phyloP scores from a whole-genome alignment of 83 land plant species.

The Picea mariana region DNA sequence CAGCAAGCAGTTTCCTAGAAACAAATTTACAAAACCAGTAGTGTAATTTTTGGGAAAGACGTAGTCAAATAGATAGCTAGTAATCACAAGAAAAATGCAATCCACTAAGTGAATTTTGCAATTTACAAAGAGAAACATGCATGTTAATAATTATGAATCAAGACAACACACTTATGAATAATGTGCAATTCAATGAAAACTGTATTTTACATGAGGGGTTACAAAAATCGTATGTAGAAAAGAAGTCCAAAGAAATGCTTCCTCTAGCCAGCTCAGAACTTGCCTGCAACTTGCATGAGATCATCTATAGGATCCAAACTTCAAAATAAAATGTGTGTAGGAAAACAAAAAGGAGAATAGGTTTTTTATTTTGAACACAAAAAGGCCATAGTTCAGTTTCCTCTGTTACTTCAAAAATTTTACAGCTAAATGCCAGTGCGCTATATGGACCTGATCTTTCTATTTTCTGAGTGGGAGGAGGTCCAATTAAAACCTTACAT shows the following conservation, averaged over 20 bases:
- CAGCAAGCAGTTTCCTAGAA: not conserved
- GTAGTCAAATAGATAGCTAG: not conserved
- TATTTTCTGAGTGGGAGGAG: not conserved
- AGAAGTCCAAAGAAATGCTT: not conserved
- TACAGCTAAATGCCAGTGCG: too few species aligned
- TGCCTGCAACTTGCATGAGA: not conserved
- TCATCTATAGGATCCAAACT: not conserved
- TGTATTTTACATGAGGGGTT: not conserved
- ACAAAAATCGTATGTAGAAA: not conserved
- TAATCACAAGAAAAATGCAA: slow-evolving; percentile 5
- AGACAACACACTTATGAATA: not conserved
- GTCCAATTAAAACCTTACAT: not conserved
- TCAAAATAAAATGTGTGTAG: not conserved
- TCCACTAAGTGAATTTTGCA: not conserved
- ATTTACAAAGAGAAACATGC: not conserved
- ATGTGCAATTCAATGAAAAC: not conserved
- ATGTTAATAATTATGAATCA: not conserved
- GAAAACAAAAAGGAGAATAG: not conserved
- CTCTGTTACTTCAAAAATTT: not conserved
- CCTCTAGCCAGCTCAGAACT: not conserved
- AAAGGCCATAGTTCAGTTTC: not conserved
- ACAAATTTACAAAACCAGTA: not conserved
- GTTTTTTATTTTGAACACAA: not conserved
- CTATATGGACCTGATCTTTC: too few species aligned
- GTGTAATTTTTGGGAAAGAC: not conserved